Evolutionary conservation across 257 asterid species (phyloP), one percentile per base, ranked within the genome.

Genomic region (Nicotiana undulata): DNA sequence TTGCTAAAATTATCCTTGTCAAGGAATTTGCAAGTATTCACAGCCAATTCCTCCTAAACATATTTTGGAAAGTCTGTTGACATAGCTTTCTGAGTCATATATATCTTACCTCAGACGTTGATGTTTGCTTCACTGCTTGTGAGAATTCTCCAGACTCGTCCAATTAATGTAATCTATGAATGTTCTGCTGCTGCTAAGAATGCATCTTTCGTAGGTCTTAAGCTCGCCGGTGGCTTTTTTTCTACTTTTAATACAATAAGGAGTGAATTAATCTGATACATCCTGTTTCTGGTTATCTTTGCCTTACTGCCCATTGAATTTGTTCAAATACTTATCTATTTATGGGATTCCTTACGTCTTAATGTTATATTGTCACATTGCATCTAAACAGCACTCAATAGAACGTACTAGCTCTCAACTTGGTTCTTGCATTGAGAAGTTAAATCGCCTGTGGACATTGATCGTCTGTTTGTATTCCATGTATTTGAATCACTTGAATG

Each of bases 81-180:
- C 66, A 11, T 20, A 53, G 66, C 51, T 59, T 74, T 15, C 49
- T 84, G 29, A 60, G 18, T 83, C 44, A 51, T 79, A 75, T 72
- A 46, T 84, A 79, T 37, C 64, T 79, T 83, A 79, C 49, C 64
- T 79, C 56, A 84, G 44, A 88, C 4, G 10, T 86, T 87, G 89
- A 88, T 91, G 97, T 83, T 88, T 79, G 92, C 86, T 75, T 81
- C 93, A 46, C 92, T 87, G 84, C 87, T 88, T 61, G 79, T 89
- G 88, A 84, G 92, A 81, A 82, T 90, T 88, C 90, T 94, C 59
- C 81, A 85, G 77, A 84, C 90, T 81, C 75, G 87, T 82, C 91
- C 86, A 34, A 75, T 87, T 63, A 88, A 90, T 75, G 88, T 85
- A 79, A 83, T 81, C 80, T 53, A 80, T 82, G 90, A 91, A 24